Evolutionary conservation across 2,329 filamentous ascomycete species (phyloP), one percentile per base, ranked within the genome.

Genomic region (Aspergillus ruber): DNA sequence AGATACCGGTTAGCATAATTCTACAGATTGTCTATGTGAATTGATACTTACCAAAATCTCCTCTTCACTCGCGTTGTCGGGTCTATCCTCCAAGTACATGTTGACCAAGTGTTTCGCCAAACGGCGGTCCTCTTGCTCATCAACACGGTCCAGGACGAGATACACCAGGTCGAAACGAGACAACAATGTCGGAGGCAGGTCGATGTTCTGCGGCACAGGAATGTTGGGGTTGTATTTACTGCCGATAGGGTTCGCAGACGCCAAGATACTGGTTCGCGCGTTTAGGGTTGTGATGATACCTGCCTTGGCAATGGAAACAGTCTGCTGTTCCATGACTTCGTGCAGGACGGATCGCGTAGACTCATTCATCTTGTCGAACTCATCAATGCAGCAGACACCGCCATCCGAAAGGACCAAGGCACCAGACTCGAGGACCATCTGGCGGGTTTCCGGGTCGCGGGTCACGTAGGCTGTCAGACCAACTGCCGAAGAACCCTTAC

Each of bases 121-220:
- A 40, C 89, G 84, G 52, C 90, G 85, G 68, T 98, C 93, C 46
- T 80, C 84, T 62, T 86, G 85, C 71, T 97, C 93, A 62, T 97
- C 91, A 44, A 94, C 85, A 6, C 88, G 88, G 66, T 98, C 93
- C 42, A 98, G 83, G 39, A 98, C 93, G 1, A 98, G 82, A 64
- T 98, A 98, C 44, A 98, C 91, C 6, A 98, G 76, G 67, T 98
- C 93, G 65, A 98, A 98, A 76, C 93, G 86, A 4, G 90, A 96
- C 45, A 98, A 80, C 6, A 98, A 78, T 0, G 93, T 98, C 0
- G 93, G 93, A 0, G 93, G 93, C 7, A 98, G 81, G 63, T 98
- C 93, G 59, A 98, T 98, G 69, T 98, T 98, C 62, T 97, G 90
- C 3, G 93, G 93, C 12, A 98, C 93, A 0, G 93, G 90, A 20